Conservation (phyloP, 257 asterid genomes). For the Solanum etuberosum region DNA sequence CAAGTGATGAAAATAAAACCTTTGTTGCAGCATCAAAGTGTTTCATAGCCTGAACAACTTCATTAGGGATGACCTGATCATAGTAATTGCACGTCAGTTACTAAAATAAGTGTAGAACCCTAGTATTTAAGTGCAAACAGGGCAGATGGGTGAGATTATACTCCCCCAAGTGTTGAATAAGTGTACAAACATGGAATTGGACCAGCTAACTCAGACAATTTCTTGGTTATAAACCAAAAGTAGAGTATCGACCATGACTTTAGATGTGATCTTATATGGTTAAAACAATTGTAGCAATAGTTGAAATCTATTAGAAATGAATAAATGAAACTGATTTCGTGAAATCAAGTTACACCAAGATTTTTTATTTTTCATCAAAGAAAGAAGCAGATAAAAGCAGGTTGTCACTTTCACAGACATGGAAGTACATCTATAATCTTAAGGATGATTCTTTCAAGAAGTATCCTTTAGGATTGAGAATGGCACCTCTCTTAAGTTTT, state of each 20-base stretch:
- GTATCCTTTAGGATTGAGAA: too few species aligned
- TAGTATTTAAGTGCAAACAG: not conserved
- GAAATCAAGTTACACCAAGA: not conserved
- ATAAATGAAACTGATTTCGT: too few species aligned
- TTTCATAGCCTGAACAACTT: slow-evolving; percentile 43
- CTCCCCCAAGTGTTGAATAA: not conserved
- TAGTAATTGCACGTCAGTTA: not conserved
- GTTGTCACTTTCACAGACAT: too few species aligned
- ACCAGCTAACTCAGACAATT: not conserved
- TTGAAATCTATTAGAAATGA: too few species aligned
- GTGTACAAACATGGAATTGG: not conserved
- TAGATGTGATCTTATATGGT: not conserved
- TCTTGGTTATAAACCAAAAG: not conserved
- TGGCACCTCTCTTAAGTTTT: too few species aligned
- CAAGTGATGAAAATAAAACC: slow-evolving; percentile 56
- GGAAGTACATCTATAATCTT: too few species aligned
- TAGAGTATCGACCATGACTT: not conserved
- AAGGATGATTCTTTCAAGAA: too few species aligned
- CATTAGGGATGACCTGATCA: slow-evolving; percentile 70
- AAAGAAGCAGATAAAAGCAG: not conserved
- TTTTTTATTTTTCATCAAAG: not conserved
- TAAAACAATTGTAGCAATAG: not conserved
- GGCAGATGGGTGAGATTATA: not conserved
- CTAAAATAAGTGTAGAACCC: not conserved
- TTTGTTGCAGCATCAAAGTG: not conserved